Percentiles rank a stretch among this genome's conserved stretches.
Evolutionary conservation across 805 yeast species (phyloP).

Genomic region (Saturnispora zaruensis): DNA sequence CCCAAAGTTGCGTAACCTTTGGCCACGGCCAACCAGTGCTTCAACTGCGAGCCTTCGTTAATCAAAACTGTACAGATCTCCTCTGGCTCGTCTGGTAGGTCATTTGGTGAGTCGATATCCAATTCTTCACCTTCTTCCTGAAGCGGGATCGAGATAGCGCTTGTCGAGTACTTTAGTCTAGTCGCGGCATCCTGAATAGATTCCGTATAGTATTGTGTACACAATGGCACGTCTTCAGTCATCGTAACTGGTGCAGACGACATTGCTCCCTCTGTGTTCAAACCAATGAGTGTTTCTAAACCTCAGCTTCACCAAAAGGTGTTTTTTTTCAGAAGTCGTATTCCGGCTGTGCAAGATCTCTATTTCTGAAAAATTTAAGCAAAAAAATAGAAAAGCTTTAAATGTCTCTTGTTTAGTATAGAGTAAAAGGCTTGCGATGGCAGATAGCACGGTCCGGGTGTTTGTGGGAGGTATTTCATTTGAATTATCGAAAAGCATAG

Average conservation of each 20-base stretch:
- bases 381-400: background rate
- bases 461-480: slow-evolving; percentile 65
- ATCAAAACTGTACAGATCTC: slow-evolving; percentile 73
- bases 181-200: slow-evolving; percentile 15
- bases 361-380: background rate
- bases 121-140: slow-evolving; percentile 75
- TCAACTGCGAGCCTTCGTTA: slow-evolving; percentile 66
- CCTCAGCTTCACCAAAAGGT: background rate
- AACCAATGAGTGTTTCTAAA: background rate
- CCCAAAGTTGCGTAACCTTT: slow-evolving; percentile 65
- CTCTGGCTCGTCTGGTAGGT: slow-evolving; percentile 81
- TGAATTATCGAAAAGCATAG: slow-evolving; percentile 36
- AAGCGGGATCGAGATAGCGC: slow-evolving; percentile 50
- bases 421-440: background rate
- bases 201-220: slow-evolving; percentile 22
- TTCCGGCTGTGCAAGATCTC: slow-evolving; percentile 3
- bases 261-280: background rate
- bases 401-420: background rate
- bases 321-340: background rate
- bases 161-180: slow-evolving; percentile 20
- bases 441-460: slow-evolving; percentile 21
- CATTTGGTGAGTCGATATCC: slow-evolving; percentile 69
- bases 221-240: slow-evolving; percentile 18
- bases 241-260: background rate
- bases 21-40: slow-evolving; percentile 81